phyloP scores from a whole-genome alignment of 768 basidiomycete genomes.

The Crepidotus variabilis region DNA sequence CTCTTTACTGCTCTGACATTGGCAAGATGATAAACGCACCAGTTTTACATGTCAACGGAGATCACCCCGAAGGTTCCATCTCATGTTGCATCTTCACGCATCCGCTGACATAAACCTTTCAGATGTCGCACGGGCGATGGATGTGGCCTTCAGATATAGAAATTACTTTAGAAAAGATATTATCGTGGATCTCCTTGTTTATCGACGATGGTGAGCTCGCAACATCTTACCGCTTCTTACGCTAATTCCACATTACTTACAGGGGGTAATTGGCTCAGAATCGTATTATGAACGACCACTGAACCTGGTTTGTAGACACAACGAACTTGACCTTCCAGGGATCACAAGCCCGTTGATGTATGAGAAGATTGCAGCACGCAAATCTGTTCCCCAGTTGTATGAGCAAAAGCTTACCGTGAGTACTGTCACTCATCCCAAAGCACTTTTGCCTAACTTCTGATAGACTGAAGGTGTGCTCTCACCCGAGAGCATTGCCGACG shows the following conservation, averaged over 20 bases:
- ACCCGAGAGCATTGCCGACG: constrained; percentile 37
- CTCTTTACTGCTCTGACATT: constrained; percentile 82
- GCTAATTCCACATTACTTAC: not conserved
- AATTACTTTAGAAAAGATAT: constrained; percentile 81
- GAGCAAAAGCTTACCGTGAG: constrained; percentile 74
- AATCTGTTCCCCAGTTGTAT: constrained; percentile 77
- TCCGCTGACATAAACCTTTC: not conserved
- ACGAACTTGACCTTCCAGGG: constrained; percentile 82
- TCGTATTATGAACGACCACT: not conserved
- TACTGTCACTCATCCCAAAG: constrained; percentile 6
- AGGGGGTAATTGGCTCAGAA: constrained; percentile 34
- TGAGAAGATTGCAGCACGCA: constrained; percentile 73
- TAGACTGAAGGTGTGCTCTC: constrained; percentile 53
- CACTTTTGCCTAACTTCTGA: not conserved
- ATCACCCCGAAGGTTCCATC: constrained; percentile 73
- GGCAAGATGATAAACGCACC: constrained; percentile 91
- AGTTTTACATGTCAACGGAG: constrained; percentile 88
- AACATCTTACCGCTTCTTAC: not conserved
- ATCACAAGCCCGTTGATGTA: constrained; percentile 94
- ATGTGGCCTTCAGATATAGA: constrained; percentile 85
- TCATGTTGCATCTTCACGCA: not conserved
- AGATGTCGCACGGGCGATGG: constrained; percentile 85
- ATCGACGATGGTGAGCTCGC: constrained; percentile 66
- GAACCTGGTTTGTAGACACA: constrained; percentile 51
- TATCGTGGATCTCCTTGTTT: constrained; percentile 86